Base-by-base conservation (phyloP, 2,329 filamentous ascomycete genomes). In the Arthrobotrys pseudoclavata region DNA sequence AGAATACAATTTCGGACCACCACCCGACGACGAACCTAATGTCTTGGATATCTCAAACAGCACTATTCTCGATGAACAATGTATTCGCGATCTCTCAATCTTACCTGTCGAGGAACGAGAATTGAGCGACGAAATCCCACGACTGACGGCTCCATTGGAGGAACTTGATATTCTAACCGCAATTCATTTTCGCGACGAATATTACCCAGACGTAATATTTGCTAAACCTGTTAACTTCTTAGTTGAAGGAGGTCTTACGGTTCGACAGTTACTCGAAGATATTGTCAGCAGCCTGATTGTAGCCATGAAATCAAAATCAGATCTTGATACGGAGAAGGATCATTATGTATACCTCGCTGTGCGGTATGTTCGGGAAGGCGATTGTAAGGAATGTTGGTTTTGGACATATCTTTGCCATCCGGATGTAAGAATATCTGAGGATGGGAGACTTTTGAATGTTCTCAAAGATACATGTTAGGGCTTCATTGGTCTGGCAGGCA, bases 261-360 rank as follows among this genome's bases (percentile, higher is more conserved):
- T 37, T 15, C 52, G 52, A 29, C 52, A 57, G n/a, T 37, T 57
- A 22, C 15, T 22, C 18, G 52, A 57, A 37, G n/a, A 57, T 5
- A 22, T 57, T 9, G 52, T 57, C 3, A 15, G 4, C 1, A 57
- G 2, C 4, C 6, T 57, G 5, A 37, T 57, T 15, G n/a, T 1
- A 15, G 4, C 29, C 1, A 57, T 57, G 29, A 22, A 37, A 13
- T 5, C 20, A n/a, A 47, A 45, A 7, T 45, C 57, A n/a, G 37
- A 42, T 18, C 24, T 47, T 3, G 57, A 62, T 18, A 24, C 40
- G 3, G 9, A 24, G 22, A 62, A 62, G 22, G 57, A 42, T 10
- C 34, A 45, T 34, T 62, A 55, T 22, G 22, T 42, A 45, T 40
- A 57, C 37, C 50, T 68, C 15, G 52, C 52, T 5, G 22, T 37